Evolutionary conservation across 2,329 filamentous ascomycete species (phyloP).

Genomic region (Hysterium pulicare): DNA sequence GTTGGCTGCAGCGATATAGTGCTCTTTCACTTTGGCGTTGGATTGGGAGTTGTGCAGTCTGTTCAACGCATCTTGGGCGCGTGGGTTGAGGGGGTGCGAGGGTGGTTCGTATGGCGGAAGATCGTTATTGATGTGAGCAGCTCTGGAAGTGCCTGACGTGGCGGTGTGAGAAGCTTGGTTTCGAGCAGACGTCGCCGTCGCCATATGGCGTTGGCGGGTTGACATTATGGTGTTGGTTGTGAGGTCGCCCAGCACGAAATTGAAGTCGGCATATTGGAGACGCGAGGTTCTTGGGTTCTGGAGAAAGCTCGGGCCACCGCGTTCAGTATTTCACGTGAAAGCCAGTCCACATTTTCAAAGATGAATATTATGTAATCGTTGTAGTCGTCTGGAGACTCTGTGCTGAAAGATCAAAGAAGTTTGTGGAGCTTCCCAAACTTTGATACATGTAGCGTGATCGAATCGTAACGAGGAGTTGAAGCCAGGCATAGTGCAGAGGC

Average conservation of each 20-base stretch:
- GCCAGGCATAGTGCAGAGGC: too few relatives aligned
- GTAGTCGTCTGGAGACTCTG: too few relatives aligned
- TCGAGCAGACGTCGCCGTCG: neutral
- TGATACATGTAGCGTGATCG: too few relatives aligned
- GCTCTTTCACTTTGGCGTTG: constrained; percentile 45
- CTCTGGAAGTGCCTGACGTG: neutral
- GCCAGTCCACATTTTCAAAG: too few relatives aligned
- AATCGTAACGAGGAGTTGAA: too few relatives aligned
- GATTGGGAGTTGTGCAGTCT: constrained; percentile 42
- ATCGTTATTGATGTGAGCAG: constrained; percentile 3
- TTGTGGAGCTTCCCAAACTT: too few relatives aligned
- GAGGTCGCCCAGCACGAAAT: too few relatives aligned
- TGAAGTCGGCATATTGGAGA: neutral
- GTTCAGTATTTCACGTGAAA: neutral
- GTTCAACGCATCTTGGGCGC: constrained; percentile 46
- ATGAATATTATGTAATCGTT: too few relatives aligned
- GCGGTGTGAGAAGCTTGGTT: neutral
- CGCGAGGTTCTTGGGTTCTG: neutral
- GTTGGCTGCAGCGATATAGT: constrained; percentile 46
- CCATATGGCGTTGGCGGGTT: neutral
- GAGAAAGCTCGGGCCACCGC: neutral
- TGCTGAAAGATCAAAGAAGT: too few relatives aligned
- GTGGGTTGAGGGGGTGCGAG: constrained; percentile 48
- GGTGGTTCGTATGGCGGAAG: constrained; percentile 54
- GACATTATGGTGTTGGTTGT: neutral